phyloP scores from a whole-genome alignment of 805 yeast genomes.

The Maudiozyma bulderi region DNA sequence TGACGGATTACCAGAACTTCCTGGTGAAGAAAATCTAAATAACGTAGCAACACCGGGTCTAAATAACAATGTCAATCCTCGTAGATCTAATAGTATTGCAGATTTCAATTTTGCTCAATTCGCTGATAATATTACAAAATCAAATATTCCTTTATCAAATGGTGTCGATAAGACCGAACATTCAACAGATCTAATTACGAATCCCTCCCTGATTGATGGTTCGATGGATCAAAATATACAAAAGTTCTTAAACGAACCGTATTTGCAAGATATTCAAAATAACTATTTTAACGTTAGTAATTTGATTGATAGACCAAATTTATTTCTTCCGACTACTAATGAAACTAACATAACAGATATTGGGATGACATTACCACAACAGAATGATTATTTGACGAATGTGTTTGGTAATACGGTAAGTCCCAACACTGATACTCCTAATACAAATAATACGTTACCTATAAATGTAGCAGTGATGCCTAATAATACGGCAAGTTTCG shows the following conservation, averaged over 20 bases:
- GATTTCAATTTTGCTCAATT: slow-evolving; percentile 1
- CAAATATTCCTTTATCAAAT: neutral
- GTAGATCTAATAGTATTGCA: neutral
- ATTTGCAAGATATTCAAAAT: slow-evolving; percentile 2
- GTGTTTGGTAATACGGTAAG: slow-evolving; percentile 9
- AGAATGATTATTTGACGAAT: slow-evolving; percentile 18
- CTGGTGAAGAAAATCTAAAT: neutral
- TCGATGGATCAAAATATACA: slow-evolving; percentile 2
- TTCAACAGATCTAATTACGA: neutral
- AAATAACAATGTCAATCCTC: neutral
- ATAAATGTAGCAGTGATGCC: neutral
- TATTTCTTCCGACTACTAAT: slow-evolving; percentile 14
- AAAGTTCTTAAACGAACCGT: slow-evolving; percentile 5
- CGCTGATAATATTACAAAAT: neutral
- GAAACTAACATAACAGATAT: slow-evolving; percentile 13
- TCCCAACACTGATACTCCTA: neutral
- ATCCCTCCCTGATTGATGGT: neutral
- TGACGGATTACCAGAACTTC: slow-evolving; percentile 5
- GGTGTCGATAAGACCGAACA: neutral
- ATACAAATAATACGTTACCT: neutral
- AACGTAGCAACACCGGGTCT: neutral
- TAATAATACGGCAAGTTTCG: neutral
- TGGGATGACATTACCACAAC: slow-evolving; percentile 11
- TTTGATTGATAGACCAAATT: slow-evolving; percentile 23
- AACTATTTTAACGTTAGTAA: slow-evolving; percentile 19